phyloP scores from a whole-genome alignment of 225 moss, liverwort and hornwort genomes.

The Marchantia paleacea region DNA sequence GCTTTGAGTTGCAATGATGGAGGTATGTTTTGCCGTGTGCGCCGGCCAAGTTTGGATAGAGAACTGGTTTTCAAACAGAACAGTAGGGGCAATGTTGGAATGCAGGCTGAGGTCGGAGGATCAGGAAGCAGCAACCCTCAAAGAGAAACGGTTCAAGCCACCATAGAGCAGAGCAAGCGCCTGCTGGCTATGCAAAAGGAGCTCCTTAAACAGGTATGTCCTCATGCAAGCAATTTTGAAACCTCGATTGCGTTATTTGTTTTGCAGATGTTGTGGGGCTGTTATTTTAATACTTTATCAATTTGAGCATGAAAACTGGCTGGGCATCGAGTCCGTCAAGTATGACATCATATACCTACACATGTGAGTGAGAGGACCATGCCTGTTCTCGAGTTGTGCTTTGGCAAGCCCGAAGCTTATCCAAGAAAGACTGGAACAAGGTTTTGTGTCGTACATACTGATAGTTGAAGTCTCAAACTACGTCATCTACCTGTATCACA shows the following conservation, averaged over 20 bases:
- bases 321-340: neutral
- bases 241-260: too few species aligned
- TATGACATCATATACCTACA: neutral
- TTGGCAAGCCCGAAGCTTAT: neutral
- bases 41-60: neutral
- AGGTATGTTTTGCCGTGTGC: neutral
- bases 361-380: neutral
- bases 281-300: neutral
- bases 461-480: neutral
- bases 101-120: constrained; percentile 23
- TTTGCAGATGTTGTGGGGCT: neutral
- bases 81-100: constrained; percentile 14
- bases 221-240: neutral
- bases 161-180: constrained; percentile 57
- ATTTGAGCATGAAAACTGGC: neutral
- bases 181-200: constrained; percentile 72
- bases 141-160: constrained; percentile 22
- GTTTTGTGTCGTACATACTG: neutral
- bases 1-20: constrained; percentile 2
- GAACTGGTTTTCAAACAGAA: constrained; percentile 11
- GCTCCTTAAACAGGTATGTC: constrained; percentile 56
- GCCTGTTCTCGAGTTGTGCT: neutral
- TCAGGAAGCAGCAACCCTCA: neutral
- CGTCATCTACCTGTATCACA: neutral
- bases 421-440: neutral